These are phyloP conservation scores for Pyronema omphalodes DNA, from an alignment of 495 filamentous ascomycete genomes.

Conservation along the genomic window DNA sequence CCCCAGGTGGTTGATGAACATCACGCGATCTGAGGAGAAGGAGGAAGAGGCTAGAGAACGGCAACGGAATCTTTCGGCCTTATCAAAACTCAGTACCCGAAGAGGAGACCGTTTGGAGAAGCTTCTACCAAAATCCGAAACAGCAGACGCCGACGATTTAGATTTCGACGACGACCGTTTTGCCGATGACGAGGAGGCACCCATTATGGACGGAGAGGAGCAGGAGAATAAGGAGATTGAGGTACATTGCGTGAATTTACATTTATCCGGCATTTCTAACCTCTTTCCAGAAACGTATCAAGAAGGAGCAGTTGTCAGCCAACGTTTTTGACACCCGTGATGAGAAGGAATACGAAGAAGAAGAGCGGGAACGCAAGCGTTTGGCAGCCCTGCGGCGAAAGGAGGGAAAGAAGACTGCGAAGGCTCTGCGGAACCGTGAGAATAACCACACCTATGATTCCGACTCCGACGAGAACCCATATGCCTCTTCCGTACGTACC, in stretches of 20 bases:
- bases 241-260: slow-evolving; percentile 17
- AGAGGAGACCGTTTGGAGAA: slow-evolving; percentile 22
- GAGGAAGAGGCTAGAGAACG: slow-evolving; percentile 35
- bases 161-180: slow-evolving; percentile 51
- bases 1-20: slow-evolving; percentile 58
- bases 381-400: slow-evolving; percentile 48
- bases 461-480: slow-evolving; percentile 58
- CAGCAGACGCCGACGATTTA: slow-evolving; percentile 39
- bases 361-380: slow-evolving; percentile 50
- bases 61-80: slow-evolving; percentile 27
- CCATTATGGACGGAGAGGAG: slow-evolving; percentile 62
- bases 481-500: slow-evolving; percentile 33
- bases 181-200: slow-evolving; percentile 77
- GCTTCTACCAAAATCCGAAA: slow-evolving; percentile 22
- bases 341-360: slow-evolving; percentile 67
- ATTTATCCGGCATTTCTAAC: not conserved
- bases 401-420: slow-evolving; percentile 56
- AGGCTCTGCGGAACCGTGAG: slow-evolving; percentile 65
- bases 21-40: slow-evolving; percentile 32
- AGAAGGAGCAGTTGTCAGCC: slow-evolving; percentile 68
- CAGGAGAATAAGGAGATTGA: slow-evolving; percentile 78
- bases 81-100: slow-evolving; percentile 12
- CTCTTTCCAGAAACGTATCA: slow-evolving; percentile 39
- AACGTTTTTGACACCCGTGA: slow-evolving; percentile 73
- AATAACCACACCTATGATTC: slow-evolving; percentile 68